Percentiles rank a stretch among this genome's conserved stretches.
Conservation (phyloP, 1,284 basidiomycete species). For the Pseudozyma sp. region DNA sequence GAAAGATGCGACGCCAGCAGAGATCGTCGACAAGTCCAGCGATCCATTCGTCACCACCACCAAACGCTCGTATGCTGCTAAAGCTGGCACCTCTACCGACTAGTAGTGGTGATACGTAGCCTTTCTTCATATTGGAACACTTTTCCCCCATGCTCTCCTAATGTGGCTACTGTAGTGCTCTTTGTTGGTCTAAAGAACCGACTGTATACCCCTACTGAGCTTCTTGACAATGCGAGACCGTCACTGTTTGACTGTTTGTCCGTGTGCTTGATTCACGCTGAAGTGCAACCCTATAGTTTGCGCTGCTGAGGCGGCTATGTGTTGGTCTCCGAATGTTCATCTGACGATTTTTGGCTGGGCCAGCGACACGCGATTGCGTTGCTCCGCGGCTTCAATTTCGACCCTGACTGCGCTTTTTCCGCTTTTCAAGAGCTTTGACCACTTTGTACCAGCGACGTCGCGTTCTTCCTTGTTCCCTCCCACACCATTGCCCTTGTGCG, state of each 20-base stretch:
- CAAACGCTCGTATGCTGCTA: slow-evolving; percentile 39
- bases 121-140: background rate
- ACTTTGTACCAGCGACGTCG: background rate
- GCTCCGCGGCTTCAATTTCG: slow-evolving; percentile 1
- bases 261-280: too few species aligned
- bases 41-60: slow-evolving; percentile 46
- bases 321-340: background rate
- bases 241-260: too few species aligned
- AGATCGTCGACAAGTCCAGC: slow-evolving; percentile 25
- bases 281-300: too few species aligned
- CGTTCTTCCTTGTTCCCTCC: background rate
- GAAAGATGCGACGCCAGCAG: slow-evolving; percentile 32
- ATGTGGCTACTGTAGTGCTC: too few species aligned
- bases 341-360: background rate
- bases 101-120: background rate
- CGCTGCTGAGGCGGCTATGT: background rate
- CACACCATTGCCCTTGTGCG: background rate
- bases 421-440: slow-evolving; percentile 22
- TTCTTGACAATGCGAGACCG: too few species aligned
- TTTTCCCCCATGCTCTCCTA: too few species aligned
- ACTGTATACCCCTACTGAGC: background rate
- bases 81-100: slow-evolving; percentile 40
- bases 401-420: slow-evolving; percentile 15
- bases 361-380: background rate
- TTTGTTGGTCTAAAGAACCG: too few species aligned